phyloP scores from a whole-genome alignment of 257 asterid species.

The Thymus mandschuricus region DNA sequence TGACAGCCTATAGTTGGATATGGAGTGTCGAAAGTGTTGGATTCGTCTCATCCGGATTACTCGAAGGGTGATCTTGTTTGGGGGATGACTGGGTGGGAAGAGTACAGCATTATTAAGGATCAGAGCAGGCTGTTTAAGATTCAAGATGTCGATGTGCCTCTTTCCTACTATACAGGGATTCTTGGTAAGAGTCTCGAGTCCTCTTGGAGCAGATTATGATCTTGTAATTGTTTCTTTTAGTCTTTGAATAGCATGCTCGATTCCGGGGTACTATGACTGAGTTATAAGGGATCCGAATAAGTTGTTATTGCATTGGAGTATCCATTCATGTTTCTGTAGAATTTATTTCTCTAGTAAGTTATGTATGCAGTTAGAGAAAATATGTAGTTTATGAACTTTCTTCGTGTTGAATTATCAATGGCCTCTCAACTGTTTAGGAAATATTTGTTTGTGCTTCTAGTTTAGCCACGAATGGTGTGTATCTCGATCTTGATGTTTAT shows the following conservation, averaged over 20 bases:
- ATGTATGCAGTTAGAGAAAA: background rate
- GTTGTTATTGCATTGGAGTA: background rate
- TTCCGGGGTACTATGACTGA: background rate
- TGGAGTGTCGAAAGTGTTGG: constrained; percentile 37
- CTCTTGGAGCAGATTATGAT: background rate
- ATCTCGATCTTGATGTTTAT: background rate
- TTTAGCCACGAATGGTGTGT: background rate
- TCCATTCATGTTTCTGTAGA: background rate
- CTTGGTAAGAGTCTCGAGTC: constrained; percentile 24
- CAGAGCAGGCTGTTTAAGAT: constrained; percentile 36
- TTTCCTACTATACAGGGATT: constrained; percentile 33
- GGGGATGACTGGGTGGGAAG: constrained; percentile 67
- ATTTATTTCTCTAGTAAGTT: background rate
- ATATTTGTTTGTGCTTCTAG: background rate
- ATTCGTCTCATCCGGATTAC: constrained; percentile 49
- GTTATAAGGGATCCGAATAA: background rate
- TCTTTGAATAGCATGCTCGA: background rate
- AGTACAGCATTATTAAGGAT: constrained; percentile 42
- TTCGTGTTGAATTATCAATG: background rate
- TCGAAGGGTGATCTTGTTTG: constrained; percentile 52
- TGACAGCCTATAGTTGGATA: constrained; percentile 24
- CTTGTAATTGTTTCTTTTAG: background rate
- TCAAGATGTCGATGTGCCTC: constrained; percentile 31
- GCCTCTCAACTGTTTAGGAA: background rate
- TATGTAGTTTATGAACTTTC: background rate